phyloP scores from a whole-genome alignment of 164 flowering plant genomes.

The Chloranthus sessilifolius region DNA sequence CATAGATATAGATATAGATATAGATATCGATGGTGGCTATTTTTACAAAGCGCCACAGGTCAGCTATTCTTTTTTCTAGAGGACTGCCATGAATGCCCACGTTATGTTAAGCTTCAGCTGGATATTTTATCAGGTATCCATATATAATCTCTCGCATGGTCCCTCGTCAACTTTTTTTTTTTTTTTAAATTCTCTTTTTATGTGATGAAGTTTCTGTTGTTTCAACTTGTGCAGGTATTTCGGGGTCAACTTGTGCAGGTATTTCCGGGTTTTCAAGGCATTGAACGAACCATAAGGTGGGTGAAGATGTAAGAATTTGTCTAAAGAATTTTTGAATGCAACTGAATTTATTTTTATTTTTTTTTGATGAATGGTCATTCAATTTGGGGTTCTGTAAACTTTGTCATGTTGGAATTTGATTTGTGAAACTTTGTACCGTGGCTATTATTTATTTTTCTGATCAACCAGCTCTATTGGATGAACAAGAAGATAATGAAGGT shows the following conservation, averaged over 20 bases:
- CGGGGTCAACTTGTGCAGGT: background rate
- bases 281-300: background rate
- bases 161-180: background rate
- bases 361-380: too few relatives aligned
- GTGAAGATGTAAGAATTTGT: background rate
- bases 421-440: too few relatives aligned
- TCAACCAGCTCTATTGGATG: too few relatives aligned
- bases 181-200: background rate
- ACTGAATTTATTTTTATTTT: too few relatives aligned
- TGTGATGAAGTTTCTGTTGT: background rate
- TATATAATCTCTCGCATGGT: background rate
- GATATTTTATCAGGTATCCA: too few relatives aligned
- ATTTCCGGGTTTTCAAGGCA: background rate
- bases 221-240: too few relatives aligned
- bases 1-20: too few relatives aligned
- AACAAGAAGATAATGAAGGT: too few relatives aligned
- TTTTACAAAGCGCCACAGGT: conserved; percentile 7
- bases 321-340: background rate
- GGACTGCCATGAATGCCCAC: conserved; percentile 1
- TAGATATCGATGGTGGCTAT: conserved; percentile 5
- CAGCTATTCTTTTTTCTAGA: background rate
- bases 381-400: too few relatives aligned
- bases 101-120: too few relatives aligned
- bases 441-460: too few relatives aligned
- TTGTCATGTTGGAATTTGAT: too few relatives aligned